A percentile compares a stretch with the other conserved stretches of the same genome.
Conservation (phyloP, 495 filamentous ascomycete species). For the Aspergillus baeticus region DNA sequence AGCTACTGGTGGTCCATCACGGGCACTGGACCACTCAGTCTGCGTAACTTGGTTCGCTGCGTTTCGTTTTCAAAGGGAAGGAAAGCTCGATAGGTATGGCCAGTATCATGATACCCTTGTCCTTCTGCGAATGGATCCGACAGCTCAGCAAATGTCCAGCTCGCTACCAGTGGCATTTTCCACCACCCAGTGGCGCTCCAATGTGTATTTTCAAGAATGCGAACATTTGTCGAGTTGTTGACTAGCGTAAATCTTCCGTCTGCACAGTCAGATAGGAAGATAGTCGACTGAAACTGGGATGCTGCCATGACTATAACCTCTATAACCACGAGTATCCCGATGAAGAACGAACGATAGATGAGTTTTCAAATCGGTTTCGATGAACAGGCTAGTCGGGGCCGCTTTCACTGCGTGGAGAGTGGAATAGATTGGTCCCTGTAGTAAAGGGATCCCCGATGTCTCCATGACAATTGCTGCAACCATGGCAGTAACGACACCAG, state of each 20-base stretch:
- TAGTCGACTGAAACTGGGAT: not conserved
- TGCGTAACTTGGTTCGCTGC: not conserved
- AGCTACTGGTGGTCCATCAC: conserved; percentile 5
- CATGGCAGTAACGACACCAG: not conserved
- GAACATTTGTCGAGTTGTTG: not conserved
- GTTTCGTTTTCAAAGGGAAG: not conserved
- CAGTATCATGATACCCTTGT: not conserved
- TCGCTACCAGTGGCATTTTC: not conserved
- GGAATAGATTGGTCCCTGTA: not conserved
- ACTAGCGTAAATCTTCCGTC: not conserved
- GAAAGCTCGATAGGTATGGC: not conserved
- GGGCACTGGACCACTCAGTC: not conserved
- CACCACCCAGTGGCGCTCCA: not conserved
- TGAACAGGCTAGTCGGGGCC: not conserved
- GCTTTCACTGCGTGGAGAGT: not conserved
- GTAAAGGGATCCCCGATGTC: not conserved
- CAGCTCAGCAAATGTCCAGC: conserved; percentile 4
- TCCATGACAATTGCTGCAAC: not conserved
- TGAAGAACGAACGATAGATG: too few relatives aligned
- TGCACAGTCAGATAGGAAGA: not conserved
- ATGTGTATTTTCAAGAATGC: not conserved
- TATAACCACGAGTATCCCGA: not conserved
- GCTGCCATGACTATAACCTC: not conserved
- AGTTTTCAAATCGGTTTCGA: not conserved
- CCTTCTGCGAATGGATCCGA: not conserved